These are phyloP conservation scores for Besnoitia besnoiti DNA, from an alignment of 169 alveolate genomes.

Conservation along the genomic window DNA sequence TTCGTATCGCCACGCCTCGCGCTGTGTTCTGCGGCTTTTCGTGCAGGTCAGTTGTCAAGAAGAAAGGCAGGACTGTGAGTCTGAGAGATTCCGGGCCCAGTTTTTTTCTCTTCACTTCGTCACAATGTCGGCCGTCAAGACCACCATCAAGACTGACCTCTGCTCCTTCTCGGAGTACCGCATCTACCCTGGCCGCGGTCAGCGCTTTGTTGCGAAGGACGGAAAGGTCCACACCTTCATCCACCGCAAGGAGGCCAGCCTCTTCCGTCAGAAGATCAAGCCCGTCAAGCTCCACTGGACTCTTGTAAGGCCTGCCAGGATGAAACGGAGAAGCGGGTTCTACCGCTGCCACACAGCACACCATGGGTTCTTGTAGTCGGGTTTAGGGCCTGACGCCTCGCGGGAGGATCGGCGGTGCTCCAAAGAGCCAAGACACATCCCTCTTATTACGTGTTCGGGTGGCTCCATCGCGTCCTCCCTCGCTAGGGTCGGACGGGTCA, in stretches of 20 bases:
- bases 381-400: no score
- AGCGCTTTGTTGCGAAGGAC: slow-evolving; percentile 94
- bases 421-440: no score
- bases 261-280: slow-evolving; percentile 93
- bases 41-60: slow-evolving; percentile 8
- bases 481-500: no score
- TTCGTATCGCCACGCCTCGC: background rate
- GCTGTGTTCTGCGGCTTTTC: no score
- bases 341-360: no score
- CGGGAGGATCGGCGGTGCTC: no score
- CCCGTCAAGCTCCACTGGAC: slow-evolving; percentile 97
- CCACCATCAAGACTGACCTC: slow-evolving; percentile 92
- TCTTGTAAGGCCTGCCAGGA: slow-evolving; percentile 75
- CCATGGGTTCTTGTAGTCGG: no score
- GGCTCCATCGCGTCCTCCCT: no score
- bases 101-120: background rate
- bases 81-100: background rate
- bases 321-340: no score
- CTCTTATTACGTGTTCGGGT: no score
- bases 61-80: background rate
- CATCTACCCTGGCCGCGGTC: slow-evolving; percentile 98
- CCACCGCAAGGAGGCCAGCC: slow-evolving; percentile 91
- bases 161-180: slow-evolving; percentile 97
- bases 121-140: slow-evolving; percentile 65
- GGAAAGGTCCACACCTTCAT: slow-evolving; percentile 93